Conservation (phyloP, 805 yeast genomes). For the Yamadazyma takamatsuzukensis region DNA sequence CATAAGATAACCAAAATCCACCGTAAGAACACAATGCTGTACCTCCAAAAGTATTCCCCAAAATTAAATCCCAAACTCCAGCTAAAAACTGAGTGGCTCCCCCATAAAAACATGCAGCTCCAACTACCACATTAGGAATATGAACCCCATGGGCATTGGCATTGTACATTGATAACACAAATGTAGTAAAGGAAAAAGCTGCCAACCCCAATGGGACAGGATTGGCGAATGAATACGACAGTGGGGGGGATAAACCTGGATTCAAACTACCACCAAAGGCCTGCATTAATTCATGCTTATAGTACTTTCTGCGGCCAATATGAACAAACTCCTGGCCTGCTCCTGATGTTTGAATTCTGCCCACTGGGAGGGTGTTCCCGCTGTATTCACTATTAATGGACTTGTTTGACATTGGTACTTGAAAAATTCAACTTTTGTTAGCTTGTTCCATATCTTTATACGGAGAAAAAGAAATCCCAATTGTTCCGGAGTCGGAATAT, state of each 20-base stretch:
- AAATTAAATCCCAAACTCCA: constrained; percentile 63
- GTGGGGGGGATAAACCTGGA: constrained; percentile 30
- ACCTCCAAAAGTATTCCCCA: constrained; percentile 67
- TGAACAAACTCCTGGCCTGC: constrained; percentile 29
- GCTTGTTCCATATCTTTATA: too few relatives aligned
- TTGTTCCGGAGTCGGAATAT: too few relatives aligned
- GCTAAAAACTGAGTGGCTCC: constrained; percentile 58
- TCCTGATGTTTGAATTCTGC: constrained; percentile 18
- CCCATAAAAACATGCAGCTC: constrained; percentile 60
- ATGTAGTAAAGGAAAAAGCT: constrained; percentile 62
- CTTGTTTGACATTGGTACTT: too few relatives aligned
- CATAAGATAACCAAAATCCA: constrained; percentile 67
- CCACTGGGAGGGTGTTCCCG: constrained; percentile 9
- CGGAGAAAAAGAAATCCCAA: too few relatives aligned
- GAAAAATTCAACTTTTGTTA: too few relatives aligned
- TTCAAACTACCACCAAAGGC: constrained; percentile 37
- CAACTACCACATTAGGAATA: constrained; percentile 52
- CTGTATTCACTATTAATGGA: constrained; percentile 4
- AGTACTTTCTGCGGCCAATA: constrained; percentile 28
- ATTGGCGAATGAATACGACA: constrained; percentile 58
- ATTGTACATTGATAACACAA: constrained; percentile 54
- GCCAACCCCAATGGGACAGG: constrained; percentile 64
- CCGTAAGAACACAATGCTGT: constrained; percentile 62
- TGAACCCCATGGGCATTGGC: constrained; percentile 52
- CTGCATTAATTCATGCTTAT: constrained; percentile 31